phyloP scores from a whole-genome alignment of 2,329 filamentous ascomycete species.

The Aspergillus candidus region DNA sequence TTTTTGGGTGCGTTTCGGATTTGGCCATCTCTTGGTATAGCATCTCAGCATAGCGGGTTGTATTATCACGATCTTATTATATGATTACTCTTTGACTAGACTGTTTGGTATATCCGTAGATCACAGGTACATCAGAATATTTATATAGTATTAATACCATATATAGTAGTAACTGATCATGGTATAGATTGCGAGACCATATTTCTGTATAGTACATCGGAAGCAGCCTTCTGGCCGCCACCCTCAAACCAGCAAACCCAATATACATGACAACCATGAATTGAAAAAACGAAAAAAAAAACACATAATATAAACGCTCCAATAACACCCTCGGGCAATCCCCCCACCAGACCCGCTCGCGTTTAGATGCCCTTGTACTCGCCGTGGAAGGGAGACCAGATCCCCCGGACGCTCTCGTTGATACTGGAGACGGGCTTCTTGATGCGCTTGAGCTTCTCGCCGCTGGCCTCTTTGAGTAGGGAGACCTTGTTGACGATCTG shows the following conservation, averaged over 20 bases:
- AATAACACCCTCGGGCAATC: constrained; percentile 14
- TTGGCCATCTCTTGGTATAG: not conserved
- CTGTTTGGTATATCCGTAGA: too few species aligned
- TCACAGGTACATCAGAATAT: too few species aligned
- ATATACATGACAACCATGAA: constrained; percentile 19
- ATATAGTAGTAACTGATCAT: too few species aligned
- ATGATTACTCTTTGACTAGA: constrained; percentile 5
- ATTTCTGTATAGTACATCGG: constrained; percentile 7
- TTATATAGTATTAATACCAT: too few species aligned
- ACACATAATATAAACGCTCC: not conserved
- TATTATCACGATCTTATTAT: not conserved
- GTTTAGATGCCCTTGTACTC: constrained; percentile 46
- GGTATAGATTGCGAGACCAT: too few species aligned
- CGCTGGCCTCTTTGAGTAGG: constrained; percentile 42
- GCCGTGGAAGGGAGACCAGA: constrained; percentile 60
- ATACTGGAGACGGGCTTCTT: constrained; percentile 55
- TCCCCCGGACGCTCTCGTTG: constrained; percentile 60
- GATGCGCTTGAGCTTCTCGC: constrained; percentile 46
- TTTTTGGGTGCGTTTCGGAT: constrained; percentile 2
- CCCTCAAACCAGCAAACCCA: constrained; percentile 11
- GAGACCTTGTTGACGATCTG: constrained; percentile 75
- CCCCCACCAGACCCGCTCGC: constrained; percentile 7
- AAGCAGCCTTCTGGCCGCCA: too few species aligned
- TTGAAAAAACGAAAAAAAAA: constrained; percentile 8
- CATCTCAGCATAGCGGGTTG: not conserved